Base-by-base conservation (phyloP, 164 flowering plant species). In the Stephania japonica region DNA sequence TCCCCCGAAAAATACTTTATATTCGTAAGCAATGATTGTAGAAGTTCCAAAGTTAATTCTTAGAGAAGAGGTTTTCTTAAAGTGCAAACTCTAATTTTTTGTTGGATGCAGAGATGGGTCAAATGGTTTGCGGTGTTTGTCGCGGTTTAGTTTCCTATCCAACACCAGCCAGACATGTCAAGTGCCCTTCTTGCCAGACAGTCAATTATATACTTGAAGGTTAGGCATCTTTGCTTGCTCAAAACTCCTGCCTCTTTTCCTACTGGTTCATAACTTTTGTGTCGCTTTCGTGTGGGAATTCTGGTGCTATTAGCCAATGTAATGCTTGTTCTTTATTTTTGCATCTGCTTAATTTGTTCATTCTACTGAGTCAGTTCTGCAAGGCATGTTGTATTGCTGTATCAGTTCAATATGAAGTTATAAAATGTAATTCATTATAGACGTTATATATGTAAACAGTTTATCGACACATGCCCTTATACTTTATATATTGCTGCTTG, bases 61-160 rank as follows among this genome's bases (percentile, higher is more conserved):
- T 70, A 21, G 9, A 24, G 4, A 32, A 32, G 66, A 18, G 70
- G 67, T 13, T 50, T 42, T 70, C 64, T 74, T n/a, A 47, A 25
- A 24, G 5, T 38, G 1, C 70, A 24, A 50, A 24, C 61, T 69
- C 11, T 56, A 65, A 32, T 32, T 32, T 32, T 66, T 27, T 64
- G 56, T 72, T 49, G 44, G 74, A 14, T 78, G 86, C 87, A 91
- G 95, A 88, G 72, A 84, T 81, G 85, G 92, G 86, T 79, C 97
- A 94, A 80, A 81, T 94, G 89, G 91, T 89, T 67, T 94, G 98
- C 81, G 98, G 98, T 72, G 83, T 85, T 19, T 94, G 97, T 80
- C 92, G 85, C 18, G 83, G 81, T 16, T 77, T 91, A 69, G 87
- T 90, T 71, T 80, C 86, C 26, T 94, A 91, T 79, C 85, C 89